Evolutionary conservation across 169 alveolate species (phyloP), one percentile per base, ranked within the genome.

Genomic region (Cyclospora cayetanensis): DNA sequence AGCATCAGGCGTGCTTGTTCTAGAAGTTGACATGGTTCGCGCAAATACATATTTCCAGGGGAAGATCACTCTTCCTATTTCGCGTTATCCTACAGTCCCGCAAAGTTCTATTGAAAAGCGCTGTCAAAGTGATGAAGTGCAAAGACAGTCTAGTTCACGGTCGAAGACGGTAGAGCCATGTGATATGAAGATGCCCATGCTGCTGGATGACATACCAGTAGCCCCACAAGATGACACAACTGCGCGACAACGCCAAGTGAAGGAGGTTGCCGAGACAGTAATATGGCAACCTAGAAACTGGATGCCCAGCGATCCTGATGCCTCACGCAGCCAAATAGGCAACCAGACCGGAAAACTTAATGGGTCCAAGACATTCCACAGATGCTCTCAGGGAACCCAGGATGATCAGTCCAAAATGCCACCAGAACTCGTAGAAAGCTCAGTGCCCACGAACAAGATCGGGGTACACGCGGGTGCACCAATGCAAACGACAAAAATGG

Each of bases 21-120:
- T 88, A 3, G 70, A 60, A 4, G 94, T 90, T n/a, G 91, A 92
- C 68, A 41, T 34, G n/a, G 66, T 93, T 55, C 90, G 80, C 29
- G 20, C 31, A 35, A 27, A 29, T 27, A 84, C 68, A 27, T 89
- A 88, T 68, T 22, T 7, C 52, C 25, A 39, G 37, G 93, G 93
- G 55, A 46, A 72, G 80, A 70, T 88, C 15, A 46, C 66, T 1
- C 65, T 88, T 2, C 93, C 93, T 9, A n/a, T 46, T 41, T 25
- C 93, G 1, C 70, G 88, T 5, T 77, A 77, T n/a, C 37, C 35
- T 1, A 29, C 27, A 37, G n/a, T 77, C 1, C 35, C 37, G 55
- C 1, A 29, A 50, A 37, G n/a, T 77, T 2, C 35, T 4, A 27
- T 15, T 46, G 7, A 15, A 46, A 55, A 50, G 52, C 25, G 20